Evolutionary conservation across 805 yeast genomes (phyloP).

Genomic region (Torulaspora indica): DNA sequence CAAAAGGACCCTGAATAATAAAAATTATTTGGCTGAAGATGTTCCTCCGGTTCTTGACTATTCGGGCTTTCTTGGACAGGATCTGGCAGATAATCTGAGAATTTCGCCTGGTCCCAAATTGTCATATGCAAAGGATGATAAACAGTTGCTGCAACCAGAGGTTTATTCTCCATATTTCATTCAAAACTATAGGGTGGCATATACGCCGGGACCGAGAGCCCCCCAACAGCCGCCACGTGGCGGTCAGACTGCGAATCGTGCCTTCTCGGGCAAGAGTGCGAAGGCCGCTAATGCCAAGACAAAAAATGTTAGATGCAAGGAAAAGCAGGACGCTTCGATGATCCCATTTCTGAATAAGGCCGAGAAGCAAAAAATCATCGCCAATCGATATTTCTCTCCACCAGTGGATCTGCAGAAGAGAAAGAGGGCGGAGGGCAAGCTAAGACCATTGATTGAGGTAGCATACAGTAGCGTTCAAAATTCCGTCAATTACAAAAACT

Average conservation of each 20-base stretch:
- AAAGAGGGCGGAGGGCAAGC: slow-evolving; percentile 10
- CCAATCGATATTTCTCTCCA: slow-evolving; percentile 12
- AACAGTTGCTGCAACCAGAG: neutral
- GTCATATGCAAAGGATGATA: neutral
- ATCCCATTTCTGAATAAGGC: neutral
- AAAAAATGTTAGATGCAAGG: slow-evolving; percentile 6
- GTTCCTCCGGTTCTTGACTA: neutral
- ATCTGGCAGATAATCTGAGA: neutral
- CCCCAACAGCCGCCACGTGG: neutral
- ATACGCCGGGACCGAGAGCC: neutral
- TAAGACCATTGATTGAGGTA: slow-evolving; percentile 17
- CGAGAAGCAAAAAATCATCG: slow-evolving; percentile 4
- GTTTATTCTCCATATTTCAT: neutral
- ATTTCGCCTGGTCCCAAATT: neutral
- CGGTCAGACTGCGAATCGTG: neutral
- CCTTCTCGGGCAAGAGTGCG: slow-evolving; percentile 2
- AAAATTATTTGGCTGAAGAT: slow-evolving; percentile 9
- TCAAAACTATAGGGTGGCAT: neutral
- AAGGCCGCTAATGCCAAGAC: slow-evolving; percentile 1
- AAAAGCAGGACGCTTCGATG: slow-evolving; percentile 7
- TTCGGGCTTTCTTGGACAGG: neutral
- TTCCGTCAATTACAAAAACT: slow-evolving; percentile 5
- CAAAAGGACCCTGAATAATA: slow-evolving; percentile 16
- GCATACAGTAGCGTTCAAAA: slow-evolving; percentile 7
- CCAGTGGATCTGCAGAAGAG: slow-evolving; percentile 13